Evolutionary conservation across 495 filamentous ascomycete genomes (phyloP).

Genomic region (Penicillium silybi): DNA sequence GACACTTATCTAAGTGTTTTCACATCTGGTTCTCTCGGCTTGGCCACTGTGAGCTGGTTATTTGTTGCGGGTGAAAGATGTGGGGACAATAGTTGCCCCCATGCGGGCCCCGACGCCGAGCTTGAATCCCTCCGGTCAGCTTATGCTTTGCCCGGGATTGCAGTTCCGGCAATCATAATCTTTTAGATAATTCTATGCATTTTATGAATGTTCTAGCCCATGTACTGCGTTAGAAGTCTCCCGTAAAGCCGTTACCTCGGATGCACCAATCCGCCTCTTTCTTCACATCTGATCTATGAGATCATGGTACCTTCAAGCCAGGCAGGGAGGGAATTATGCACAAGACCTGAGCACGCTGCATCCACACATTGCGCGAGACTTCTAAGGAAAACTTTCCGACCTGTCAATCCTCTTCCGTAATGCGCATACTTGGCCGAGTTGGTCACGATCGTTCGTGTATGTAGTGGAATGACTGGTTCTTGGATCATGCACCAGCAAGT

Average conservation of each 20-base stretch:
- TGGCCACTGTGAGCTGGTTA: too few relatives aligned
- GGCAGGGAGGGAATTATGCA: neutral
- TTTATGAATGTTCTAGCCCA: neutral
- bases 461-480: slow-evolving; percentile 19
- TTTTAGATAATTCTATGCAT: neutral
- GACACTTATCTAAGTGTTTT: too few relatives aligned
- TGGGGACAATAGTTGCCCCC: too few relatives aligned
- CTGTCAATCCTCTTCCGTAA: slow-evolving; percentile 20
- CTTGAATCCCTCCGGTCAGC: neutral
- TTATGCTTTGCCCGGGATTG: neutral
- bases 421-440: slow-evolving; percentile 32
- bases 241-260: neutral
- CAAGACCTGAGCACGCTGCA: slow-evolving; percentile 2
- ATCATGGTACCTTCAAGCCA: neutral
- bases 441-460: slow-evolving; percentile 17
- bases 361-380: slow-evolving; percentile 20
- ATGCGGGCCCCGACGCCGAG: too few relatives aligned
- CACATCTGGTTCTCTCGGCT: too few relatives aligned
- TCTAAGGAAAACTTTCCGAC: slow-evolving; percentile 17
- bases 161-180: neutral
- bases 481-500: slow-evolving; percentile 32
- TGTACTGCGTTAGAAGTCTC: neutral
- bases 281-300: neutral
- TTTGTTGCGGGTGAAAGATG: too few relatives aligned
- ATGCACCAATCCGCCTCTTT: neutral